Evolutionary conservation across 2,329 filamentous ascomycete genomes (phyloP).

Genomic region (Lizonia empirigonia): DNA sequence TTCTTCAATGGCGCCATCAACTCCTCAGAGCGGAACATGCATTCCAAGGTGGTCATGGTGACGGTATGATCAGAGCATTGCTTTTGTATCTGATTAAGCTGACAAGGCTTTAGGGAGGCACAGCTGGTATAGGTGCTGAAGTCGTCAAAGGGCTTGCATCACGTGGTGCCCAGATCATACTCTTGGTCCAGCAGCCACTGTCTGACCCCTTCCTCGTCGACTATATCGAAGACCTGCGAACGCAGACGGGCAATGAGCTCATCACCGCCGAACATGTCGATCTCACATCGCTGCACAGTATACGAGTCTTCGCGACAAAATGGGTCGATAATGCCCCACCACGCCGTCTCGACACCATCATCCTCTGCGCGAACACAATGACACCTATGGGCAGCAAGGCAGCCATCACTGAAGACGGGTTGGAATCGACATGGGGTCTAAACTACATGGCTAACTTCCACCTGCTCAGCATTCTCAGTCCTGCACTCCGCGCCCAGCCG

Average conservation of each 20-base stretch:
- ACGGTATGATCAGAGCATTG: constrained; percentile 62
- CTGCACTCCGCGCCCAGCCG: constrained; percentile 87
- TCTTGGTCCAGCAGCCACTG: constrained; percentile 81
- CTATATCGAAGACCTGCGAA: constrained; percentile 86
- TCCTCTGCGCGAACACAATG: constrained; percentile 82
- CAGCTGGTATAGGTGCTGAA: constrained; percentile 85
- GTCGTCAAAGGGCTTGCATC: constrained; percentile 75
- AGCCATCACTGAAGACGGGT: constrained; percentile 72
- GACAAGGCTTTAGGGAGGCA: constrained; percentile 68
- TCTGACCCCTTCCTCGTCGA: constrained; percentile 89
- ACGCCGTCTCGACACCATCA: constrained; percentile 84
- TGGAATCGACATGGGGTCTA: constrained; percentile 90
- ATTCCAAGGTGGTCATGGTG: constrained; percentile 90
- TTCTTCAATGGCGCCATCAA: constrained; percentile 80
- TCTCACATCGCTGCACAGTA: constrained; percentile 82
- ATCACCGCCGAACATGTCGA: constrained; percentile 97
- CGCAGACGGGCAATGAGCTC: constrained; percentile 77
- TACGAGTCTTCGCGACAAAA: constrained; percentile 91
- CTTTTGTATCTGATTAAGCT: constrained; percentile 8
- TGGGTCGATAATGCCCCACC: constrained; percentile 97
- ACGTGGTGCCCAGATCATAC: constrained; percentile 86
- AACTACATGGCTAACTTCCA: constrained; percentile 98
- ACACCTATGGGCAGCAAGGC: constrained; percentile 69
- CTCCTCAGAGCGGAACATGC: constrained; percentile 79
- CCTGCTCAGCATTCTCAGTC: constrained; percentile 85